Evolutionary conservation across 2,329 filamentous ascomycete species (phyloP).

Genomic region (Stachybotrys chartarum): DNA sequence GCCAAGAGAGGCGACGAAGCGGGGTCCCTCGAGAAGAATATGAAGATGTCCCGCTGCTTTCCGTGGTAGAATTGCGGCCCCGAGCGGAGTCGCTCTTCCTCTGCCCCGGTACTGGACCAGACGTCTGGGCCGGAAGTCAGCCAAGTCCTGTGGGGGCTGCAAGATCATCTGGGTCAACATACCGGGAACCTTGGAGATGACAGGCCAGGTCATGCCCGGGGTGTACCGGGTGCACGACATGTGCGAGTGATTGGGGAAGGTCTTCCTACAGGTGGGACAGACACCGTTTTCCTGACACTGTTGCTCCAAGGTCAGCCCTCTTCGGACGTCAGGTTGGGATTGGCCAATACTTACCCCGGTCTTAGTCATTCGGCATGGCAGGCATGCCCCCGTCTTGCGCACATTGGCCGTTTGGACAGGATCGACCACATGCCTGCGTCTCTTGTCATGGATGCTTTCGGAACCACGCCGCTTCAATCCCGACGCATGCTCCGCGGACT

Average conservation of each 20-base stretch:
- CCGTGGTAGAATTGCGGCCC: conserved; percentile 28
- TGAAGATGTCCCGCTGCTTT: conserved; percentile 25
- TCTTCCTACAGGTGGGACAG: conserved; percentile 33
- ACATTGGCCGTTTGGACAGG: conserved; percentile 40
- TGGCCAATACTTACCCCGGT: conserved; percentile 32
- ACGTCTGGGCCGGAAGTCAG: conserved; percentile 23
- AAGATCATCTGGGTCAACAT: conserved; percentile 14
- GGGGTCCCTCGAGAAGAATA: conserved; percentile 26
- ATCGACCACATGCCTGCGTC: conserved; percentile 27
- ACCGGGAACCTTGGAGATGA: conserved; percentile 30
- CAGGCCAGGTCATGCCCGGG: conserved; percentile 27
- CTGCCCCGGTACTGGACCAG: conserved; percentile 25
- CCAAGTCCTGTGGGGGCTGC: neutral
- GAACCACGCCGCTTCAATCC: conserved; percentile 29
- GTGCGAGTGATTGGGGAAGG: conserved; percentile 32
- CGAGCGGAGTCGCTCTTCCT: conserved; percentile 24
- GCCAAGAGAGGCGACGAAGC: conserved; percentile 31
- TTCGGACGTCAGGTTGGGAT: conserved; percentile 6
- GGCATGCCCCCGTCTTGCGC: conserved; percentile 40
- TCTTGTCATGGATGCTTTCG: conserved; percentile 24
- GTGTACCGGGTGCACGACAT: conserved; percentile 31
- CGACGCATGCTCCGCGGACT: conserved; percentile 13
- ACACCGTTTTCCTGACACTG: conserved; percentile 34
- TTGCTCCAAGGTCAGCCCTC: conserved; percentile 16
- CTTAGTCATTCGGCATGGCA: conserved; percentile 40